Conservation (phyloP, 306 rosid species). For the Cucurbita moschata region DNA sequence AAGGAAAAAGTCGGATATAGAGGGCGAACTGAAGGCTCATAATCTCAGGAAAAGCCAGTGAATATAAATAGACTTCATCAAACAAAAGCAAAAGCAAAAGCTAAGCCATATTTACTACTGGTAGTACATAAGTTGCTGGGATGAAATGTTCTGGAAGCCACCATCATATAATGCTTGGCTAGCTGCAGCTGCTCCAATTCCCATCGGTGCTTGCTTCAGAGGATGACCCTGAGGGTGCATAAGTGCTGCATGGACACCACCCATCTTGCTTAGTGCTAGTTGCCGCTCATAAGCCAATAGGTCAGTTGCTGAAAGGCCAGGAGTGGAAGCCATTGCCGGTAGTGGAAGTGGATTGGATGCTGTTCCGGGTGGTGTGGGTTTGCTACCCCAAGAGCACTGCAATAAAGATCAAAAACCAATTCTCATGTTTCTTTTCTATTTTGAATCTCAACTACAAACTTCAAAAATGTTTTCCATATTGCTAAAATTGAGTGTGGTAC, state of each 20-base stretch:
- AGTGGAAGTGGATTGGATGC: conserved; percentile 90
- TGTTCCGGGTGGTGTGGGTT: conserved; percentile 91
- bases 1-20: not conserved
- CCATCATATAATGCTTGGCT: conserved; percentile 44
- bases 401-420: conserved; percentile 5
- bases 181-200: conserved; percentile 44
- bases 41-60: conserved; percentile 19
- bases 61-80: conserved; percentile 12
- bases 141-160: conserved; percentile 37
- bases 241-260: conserved; percentile 69
- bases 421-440: not conserved
- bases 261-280: conserved; percentile 84
- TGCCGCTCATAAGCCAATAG: conserved; percentile 71
- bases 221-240: conserved; percentile 79
- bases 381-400: conserved; percentile 98
- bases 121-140: conserved; percentile 75
- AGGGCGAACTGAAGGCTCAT: conserved; percentile 26
- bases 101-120: conserved; percentile 25
- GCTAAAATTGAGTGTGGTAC: not conserved
- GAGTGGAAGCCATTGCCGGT: conserved; percentile 57
- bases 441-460: not conserved
- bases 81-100: conserved; percentile 14
- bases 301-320: conserved; percentile 59
- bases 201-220: conserved; percentile 69
- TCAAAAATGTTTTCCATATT: not conserved